Percentiles rank a stretch among this genome's conserved stretches.
Conservation (phyloP, 768 basidiomycete species). For the Naganishia kalamii region DNA sequence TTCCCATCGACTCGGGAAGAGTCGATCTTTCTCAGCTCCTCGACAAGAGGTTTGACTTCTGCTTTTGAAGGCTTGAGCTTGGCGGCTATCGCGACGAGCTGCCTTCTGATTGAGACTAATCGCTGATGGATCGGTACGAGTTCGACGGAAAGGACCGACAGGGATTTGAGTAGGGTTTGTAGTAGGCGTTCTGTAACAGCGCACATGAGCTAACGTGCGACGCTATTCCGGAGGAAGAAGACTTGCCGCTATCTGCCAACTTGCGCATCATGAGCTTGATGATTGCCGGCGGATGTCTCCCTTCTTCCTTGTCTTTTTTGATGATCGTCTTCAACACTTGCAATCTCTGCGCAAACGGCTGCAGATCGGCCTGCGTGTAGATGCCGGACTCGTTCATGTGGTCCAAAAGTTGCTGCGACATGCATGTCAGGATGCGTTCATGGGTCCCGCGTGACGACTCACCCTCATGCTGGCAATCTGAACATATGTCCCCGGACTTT, state of each 20-base stretch:
- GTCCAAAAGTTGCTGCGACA: slow-evolving; percentile 74
- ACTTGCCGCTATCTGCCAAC: slow-evolving; percentile 82
- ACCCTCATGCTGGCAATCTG: slow-evolving; percentile 95
- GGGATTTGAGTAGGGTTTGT: slow-evolving; percentile 67
- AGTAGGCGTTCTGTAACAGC: slow-evolving; percentile 62
- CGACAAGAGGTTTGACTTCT: slow-evolving; percentile 80
- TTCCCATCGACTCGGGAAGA: slow-evolving; percentile 79
- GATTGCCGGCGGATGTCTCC: slow-evolving; percentile 78
- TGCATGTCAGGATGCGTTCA: neutral
- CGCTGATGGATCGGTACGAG: slow-evolving; percentile 84
- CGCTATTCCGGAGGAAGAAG: neutral
- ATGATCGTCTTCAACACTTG: slow-evolving; percentile 78
- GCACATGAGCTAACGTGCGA: neutral
- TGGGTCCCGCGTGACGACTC: slow-evolving; percentile 47
- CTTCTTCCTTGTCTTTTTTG: slow-evolving; percentile 68
- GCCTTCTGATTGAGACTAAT: slow-evolving; percentile 77
- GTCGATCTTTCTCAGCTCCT: slow-evolving; percentile 92
- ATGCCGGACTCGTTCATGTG: slow-evolving; percentile 94
- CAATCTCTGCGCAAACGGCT: slow-evolving; percentile 76
- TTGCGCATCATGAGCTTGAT: slow-evolving; percentile 84
- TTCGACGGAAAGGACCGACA: slow-evolving; percentile 81
- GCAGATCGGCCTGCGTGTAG: slow-evolving; percentile 84
- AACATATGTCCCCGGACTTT: slow-evolving; percentile 89
- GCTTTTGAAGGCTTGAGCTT: slow-evolving; percentile 70
- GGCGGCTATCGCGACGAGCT: slow-evolving; percentile 78